Conservation (phyloP, 352 stramenopile genomes). For the Phytophthora cryptogea region DNA sequence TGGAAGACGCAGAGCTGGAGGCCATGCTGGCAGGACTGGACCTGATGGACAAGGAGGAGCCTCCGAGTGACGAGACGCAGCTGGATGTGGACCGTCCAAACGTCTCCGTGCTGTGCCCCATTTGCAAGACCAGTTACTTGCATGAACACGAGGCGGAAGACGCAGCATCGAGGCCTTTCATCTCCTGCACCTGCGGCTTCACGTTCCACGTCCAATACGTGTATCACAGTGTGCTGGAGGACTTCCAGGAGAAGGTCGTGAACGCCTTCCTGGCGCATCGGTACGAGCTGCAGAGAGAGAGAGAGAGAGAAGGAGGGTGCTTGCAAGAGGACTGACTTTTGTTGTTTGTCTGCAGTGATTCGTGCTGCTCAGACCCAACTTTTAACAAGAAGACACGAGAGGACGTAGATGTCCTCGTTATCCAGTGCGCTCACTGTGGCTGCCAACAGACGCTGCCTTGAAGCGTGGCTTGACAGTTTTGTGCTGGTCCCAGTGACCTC, state of each 20-base stretch:
- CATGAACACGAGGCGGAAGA: conserved; percentile 22
- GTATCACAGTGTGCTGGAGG: conserved; percentile 54
- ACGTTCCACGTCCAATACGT: conserved; percentile 49
- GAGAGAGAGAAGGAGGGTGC: background rate
- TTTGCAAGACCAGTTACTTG: conserved; percentile 51
- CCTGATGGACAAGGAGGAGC: conserved; percentile 25
- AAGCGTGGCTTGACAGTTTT: conserved; percentile 3
- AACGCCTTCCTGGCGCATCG: conserved; percentile 62
- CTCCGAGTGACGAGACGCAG: background rate
- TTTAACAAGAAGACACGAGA: conserved; percentile 47
- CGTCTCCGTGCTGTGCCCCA: conserved; percentile 40
- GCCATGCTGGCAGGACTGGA: conserved; percentile 73
- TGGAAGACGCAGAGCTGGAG: conserved; percentile 71
- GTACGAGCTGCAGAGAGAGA: conserved; percentile 28
- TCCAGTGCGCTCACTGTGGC: conserved; percentile 44
- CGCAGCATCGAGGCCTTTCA: conserved; percentile 12
- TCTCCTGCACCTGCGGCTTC: conserved; percentile 64
- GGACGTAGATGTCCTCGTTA: conserved; percentile 38
- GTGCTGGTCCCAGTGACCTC: background rate
- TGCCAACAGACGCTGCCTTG: conserved; percentile 37
- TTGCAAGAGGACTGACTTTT: conserved; percentile 3
- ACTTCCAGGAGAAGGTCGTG: conserved; percentile 66
- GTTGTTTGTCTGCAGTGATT: conserved; percentile 35
- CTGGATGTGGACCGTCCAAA: background rate
- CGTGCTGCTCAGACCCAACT: conserved; percentile 49